Percentiles rank a stretch among this genome's conserved stretches.
phyloP scores from a whole-genome alignment of 768 basidiomycete genomes.

The Hygrocybe coccinea region DNA sequence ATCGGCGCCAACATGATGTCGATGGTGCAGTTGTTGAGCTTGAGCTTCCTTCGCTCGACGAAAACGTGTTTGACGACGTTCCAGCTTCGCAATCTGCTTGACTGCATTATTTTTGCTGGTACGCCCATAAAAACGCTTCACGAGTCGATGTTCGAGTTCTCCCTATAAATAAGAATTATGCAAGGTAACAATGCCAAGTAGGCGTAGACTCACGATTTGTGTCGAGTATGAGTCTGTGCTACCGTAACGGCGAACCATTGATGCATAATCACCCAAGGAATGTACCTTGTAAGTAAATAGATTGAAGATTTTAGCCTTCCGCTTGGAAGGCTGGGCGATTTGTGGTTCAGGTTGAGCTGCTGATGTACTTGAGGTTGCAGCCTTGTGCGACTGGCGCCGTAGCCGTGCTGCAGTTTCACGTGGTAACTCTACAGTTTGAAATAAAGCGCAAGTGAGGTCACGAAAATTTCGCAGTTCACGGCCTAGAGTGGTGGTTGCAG shows the following conservation, averaged over 20 bases:
- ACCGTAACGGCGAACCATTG: conserved; percentile 19
- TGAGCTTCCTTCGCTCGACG: conserved; percentile 9
- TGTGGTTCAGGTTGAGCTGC: too few species aligned
- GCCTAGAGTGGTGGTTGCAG: conserved; percentile 26
- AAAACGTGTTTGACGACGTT: conserved; percentile 11
- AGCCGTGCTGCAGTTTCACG: conserved; percentile 20
- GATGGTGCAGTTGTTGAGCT: not conserved
- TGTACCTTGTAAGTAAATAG: conserved; percentile 30
- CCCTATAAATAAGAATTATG: conserved; percentile 20
- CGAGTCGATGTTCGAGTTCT: conserved; percentile 33
- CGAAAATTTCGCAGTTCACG: conserved; percentile 22
- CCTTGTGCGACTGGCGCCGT: conserved; percentile 12
- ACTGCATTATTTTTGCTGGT: conserved; percentile 30
- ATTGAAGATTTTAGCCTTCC: conserved; percentile 5
- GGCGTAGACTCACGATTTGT: conserved; percentile 24
- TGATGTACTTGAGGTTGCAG: not conserved
- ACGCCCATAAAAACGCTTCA: conserved; percentile 32
- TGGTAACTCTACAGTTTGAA: conserved; percentile 23
- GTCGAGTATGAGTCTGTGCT: conserved; percentile 32
- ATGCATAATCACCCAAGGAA: conserved; percentile 25
- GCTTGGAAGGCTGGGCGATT: too few species aligned
- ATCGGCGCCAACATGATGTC: conserved; percentile 2
- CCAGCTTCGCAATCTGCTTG: conserved; percentile 21
- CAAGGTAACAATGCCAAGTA: not conserved
- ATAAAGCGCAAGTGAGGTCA: conserved; percentile 13